Evolutionary conservation across 345 rosid species (phyloP).

Genomic region (Excoecaria agallocha): DNA sequence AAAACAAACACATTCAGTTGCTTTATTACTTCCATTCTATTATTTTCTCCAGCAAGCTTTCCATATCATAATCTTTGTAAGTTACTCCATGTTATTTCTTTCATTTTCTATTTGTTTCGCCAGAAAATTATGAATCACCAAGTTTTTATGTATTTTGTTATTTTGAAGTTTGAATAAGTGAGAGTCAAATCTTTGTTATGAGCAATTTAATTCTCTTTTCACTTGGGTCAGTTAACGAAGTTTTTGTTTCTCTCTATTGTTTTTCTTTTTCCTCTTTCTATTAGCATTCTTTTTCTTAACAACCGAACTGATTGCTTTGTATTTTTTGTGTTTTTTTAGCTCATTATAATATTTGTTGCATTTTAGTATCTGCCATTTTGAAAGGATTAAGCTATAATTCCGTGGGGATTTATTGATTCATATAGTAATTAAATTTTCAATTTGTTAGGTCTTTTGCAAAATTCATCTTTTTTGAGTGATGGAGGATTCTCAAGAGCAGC

Average conservation of each 20-base stretch:
- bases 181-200: background rate
- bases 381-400: background rate
- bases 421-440: background rate
- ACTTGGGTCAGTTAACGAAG: background rate
- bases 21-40: too few species aligned
- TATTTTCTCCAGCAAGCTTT: too few species aligned
- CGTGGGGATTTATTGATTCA: background rate
- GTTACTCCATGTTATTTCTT: too few species aligned
- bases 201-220: background rate
- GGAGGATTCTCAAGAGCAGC: constrained; percentile 53
- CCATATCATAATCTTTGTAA: too few species aligned
- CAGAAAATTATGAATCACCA: background rate
- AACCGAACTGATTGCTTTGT: background rate
- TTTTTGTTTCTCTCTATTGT: background rate
- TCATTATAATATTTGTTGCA: too few species aligned
- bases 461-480: constrained; percentile 23
- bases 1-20: too few species aligned
- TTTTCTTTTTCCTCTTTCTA: background rate
- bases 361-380: background rate
- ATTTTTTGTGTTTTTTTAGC: too few species aligned
- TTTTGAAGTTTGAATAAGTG: background rate
- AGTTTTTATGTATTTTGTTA: background rate
- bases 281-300: background rate
- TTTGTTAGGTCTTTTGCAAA: background rate
- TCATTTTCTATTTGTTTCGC: constrained; percentile 5